phyloP scores from a whole-genome alignment of 805 yeast genomes.

The Candida loeiensis region DNA sequence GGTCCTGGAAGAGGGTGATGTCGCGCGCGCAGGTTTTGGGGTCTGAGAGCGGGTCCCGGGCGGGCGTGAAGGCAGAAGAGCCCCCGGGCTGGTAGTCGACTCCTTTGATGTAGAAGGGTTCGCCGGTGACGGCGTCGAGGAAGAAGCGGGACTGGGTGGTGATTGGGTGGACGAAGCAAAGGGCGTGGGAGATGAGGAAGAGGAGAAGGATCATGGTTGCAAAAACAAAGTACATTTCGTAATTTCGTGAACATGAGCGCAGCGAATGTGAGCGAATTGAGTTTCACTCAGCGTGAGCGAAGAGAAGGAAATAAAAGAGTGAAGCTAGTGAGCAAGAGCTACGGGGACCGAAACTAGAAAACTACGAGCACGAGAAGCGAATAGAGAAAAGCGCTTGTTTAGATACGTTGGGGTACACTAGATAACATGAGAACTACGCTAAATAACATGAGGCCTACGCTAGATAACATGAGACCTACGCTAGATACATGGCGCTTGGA shows the following conservation, averaged over 20 bases:
- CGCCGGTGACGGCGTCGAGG: constrained; percentile 66
- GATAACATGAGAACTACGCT: too few species aligned
- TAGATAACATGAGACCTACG: too few species aligned
- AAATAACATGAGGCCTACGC: too few species aligned
- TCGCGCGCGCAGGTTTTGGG: constrained; percentile 75
- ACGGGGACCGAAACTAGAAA: background rate
- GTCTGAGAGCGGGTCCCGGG: constrained; percentile 74
- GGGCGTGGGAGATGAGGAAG: background rate
- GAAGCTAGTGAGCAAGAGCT: background rate
- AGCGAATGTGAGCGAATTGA: background rate
- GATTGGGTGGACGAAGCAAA: constrained; percentile 55
- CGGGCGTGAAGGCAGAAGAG: constrained; percentile 61
- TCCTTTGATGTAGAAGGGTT: constrained; percentile 82
- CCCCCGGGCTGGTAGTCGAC: constrained; percentile 98
- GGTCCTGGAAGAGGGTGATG: constrained; percentile 69
- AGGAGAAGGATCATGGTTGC: constrained; percentile 1
- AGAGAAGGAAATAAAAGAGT: background rate
- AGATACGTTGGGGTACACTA: too few species aligned
- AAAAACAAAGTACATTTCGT: background rate
- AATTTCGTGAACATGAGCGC: background rate
- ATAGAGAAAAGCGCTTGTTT: too few species aligned
- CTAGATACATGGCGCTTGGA: too few species aligned
- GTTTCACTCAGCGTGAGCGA: too few species aligned
- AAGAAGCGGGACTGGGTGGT: constrained; percentile 67
- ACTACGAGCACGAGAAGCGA: too few species aligned